Percentiles rank a stretch among this genome's conserved stretches.
These are phyloP conservation scores for Lecanoromycetidae sp. DNA, from an alignment of 2,329 filamentous ascomycete species.

Conservation along the genomic window DNA sequence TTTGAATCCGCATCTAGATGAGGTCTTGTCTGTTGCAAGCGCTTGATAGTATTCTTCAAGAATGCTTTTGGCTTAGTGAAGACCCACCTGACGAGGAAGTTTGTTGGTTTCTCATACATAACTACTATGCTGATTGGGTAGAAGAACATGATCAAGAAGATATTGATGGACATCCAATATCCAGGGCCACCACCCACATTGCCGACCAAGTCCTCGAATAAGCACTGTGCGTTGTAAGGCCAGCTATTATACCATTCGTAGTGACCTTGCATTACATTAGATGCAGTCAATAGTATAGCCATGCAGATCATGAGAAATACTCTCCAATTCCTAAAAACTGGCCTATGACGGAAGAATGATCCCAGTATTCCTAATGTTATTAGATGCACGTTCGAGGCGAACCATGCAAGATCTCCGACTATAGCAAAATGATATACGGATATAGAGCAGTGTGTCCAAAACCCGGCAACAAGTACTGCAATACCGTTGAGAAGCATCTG, in stretches of 20 bases:
- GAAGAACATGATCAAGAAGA: not conserved
- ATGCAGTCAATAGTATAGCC: slow-evolving; percentile 18
- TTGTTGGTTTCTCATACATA: not conserved
- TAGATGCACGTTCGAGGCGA: slow-evolving; percentile 22
- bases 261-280: slow-evolving; percentile 9
- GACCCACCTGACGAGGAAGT: not conserved
- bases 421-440: slow-evolving; percentile 22
- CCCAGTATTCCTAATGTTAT: slow-evolving; percentile 19
- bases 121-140: slow-evolving; percentile 2
- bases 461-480: slow-evolving; percentile 21
- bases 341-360: slow-evolving; percentile 14
- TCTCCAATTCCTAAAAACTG: slow-evolving; percentile 18
- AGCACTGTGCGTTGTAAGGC: slow-evolving; percentile 12
- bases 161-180: slow-evolving; percentile 5
- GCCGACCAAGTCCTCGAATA: slow-evolving; percentile 11
- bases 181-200: slow-evolving; percentile 7
- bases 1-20: too few relatives aligned
- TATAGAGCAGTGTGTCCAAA: slow-evolving; percentile 19
- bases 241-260: slow-evolving; percentile 13
- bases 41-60: not conserved
- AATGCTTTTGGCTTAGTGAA: not conserved
- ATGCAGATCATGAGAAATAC: slow-evolving; percentile 19
- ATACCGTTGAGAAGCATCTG: slow-evolving; percentile 24
- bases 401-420: slow-evolving; percentile 23
- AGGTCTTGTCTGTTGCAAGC: not conserved